Base-by-base conservation (phyloP, 2,329 filamentous ascomycete genomes). In the Colletotrichum lentis region DNA sequence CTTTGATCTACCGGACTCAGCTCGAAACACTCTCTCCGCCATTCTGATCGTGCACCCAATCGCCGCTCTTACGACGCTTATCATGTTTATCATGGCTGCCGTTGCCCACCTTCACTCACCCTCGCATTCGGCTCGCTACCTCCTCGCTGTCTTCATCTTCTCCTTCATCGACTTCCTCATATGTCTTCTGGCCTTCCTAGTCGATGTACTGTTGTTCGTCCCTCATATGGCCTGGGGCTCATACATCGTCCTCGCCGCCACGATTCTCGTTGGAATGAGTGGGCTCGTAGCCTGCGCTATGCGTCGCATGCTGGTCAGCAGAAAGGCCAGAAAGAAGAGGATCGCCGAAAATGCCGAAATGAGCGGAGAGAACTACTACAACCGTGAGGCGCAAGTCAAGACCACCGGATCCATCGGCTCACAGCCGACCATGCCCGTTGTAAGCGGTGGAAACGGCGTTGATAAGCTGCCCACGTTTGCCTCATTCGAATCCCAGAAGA, bases 261-360 rank as follows among this genome's bases (percentile, higher is more conserved):
- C 94, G 27, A 91, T 97, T 68, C 82, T 97, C 63, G 91, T 97
- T 57, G 89, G 92, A 59, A 83, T 93, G 27, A 92, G 92, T 76
- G 91, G 90, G 49, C 86, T 99, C 65, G 89, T 97, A 43, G 94
- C 94, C 10, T 99, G 94, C 77, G 94, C 93, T 24, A 98, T 98
- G 94, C 91, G 96, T 71, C 89, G 95, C 69, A 96, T 94, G 2
- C 83, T 98, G 65, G 92, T 97, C 69, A 92, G 92, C 78, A 88
- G 95, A 73, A 97, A 97, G 81, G 92, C 94, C n/a, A 88, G 94
- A 70, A 94, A 96, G 84, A 93, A 90, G 82, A 88, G 93, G 53
- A 96, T 98, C 76, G 93, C 90, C 2, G 92, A 96, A 78, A 97
- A 98, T 76, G 93, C 94, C 8, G 94, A 98, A 77, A 98, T 98